A percentile compares a stretch with the other conserved stretches of the same genome.
phyloP scores from a whole-genome alignment of 345 rosid genomes.

The Noccaea bulbosa region DNA sequence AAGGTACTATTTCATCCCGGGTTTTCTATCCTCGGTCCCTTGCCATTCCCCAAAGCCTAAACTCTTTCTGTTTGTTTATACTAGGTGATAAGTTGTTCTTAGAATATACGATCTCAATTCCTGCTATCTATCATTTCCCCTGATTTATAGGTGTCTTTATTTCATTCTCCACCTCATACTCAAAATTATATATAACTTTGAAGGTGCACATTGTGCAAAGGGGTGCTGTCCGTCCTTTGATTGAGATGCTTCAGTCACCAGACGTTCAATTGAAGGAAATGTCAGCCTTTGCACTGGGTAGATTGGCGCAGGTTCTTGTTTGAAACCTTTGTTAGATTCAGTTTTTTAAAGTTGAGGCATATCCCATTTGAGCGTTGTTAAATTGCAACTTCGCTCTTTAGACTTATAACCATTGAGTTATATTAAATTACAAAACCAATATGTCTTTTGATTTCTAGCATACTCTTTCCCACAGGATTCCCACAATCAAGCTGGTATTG shows the following conservation, averaged over 20 bases:
- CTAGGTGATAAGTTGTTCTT: slow-evolving; percentile 25
- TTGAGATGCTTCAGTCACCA: slow-evolving; percentile 89
- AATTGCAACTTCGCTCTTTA: background rate
- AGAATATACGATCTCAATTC: slow-evolving; percentile 9
- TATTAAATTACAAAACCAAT: slow-evolving; percentile 3
- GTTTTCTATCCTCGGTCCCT: slow-evolving; percentile 5
- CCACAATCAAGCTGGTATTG: slow-evolving; percentile 98
- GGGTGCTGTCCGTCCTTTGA: slow-evolving; percentile 94
- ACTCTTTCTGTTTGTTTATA: slow-evolving; percentile 25
- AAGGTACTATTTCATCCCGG: slow-evolving; percentile 57
- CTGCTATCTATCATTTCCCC: background rate
- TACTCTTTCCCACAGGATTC: slow-evolving; percentile 61
- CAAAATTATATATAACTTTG: slow-evolving; percentile 33
- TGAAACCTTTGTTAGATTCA: slow-evolving; percentile 17
- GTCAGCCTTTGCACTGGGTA: slow-evolving; percentile 99
- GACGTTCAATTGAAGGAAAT: slow-evolving; percentile 96
- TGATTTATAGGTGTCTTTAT: slow-evolving; percentile 2
- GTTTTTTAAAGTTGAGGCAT: slow-evolving; percentile 5
- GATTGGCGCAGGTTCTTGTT: slow-evolving; percentile 91
- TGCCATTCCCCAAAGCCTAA: slow-evolving; percentile 15
- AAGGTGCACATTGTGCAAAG: slow-evolving; percentile 99
- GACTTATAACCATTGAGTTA: background rate
- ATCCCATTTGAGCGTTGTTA: slow-evolving; percentile 19
- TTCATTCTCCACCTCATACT: slow-evolving; percentile 10
- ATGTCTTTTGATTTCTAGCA: slow-evolving; percentile 9